Conservation (phyloP, 2,329 filamentous ascomycete genomes). For the Colletotrichum aenigma region DNA sequence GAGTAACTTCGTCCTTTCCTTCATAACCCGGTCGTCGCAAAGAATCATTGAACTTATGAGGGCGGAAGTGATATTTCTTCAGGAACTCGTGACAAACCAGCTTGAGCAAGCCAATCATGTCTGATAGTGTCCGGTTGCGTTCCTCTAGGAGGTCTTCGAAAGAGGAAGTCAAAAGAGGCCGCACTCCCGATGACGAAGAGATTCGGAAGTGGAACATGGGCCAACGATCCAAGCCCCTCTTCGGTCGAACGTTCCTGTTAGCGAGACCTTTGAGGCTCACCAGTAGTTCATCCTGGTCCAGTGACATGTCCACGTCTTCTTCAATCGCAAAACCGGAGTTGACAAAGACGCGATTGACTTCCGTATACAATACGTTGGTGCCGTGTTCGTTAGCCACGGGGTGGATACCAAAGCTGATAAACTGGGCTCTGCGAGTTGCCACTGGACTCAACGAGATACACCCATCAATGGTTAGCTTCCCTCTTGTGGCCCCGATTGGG, state of each 20-base stretch:
- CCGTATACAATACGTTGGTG: conserved; percentile 73
- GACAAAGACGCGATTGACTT: conserved; percentile 78
- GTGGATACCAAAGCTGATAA: conserved; percentile 77
- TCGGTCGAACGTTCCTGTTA: conserved; percentile 51
- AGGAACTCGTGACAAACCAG: conserved; percentile 78
- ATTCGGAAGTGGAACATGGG: conserved; percentile 89
- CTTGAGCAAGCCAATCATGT: conserved; percentile 67
- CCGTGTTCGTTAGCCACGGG: conserved; percentile 63
- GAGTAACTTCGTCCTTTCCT: not conserved
- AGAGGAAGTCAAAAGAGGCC: not conserved
- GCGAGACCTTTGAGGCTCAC: conserved; percentile 47
- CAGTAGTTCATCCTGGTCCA: conserved; percentile 39
- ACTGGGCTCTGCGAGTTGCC: conserved; percentile 76
- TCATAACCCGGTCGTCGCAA: not conserved
- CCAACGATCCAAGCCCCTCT: conserved; percentile 78
- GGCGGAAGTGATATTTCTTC: conserved; percentile 71
- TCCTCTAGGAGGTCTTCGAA: conserved; percentile 45
- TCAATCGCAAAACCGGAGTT: conserved; percentile 79
- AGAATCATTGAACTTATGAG: conserved; percentile 39
- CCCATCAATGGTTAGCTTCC: conserved; percentile 67
- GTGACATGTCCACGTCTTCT: conserved; percentile 38
- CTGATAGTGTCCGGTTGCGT: conserved; percentile 49
- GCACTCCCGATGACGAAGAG: conserved; percentile 25
- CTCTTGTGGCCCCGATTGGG: conserved; percentile 68
- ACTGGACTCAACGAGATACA: conserved; percentile 73